A percentile compares a stretch with the other conserved stretches of the same genome.
These are phyloP conservation scores for Suillus plorans DNA, from an alignment of 768 basidiomycete genomes.

Conservation along the genomic window DNA sequence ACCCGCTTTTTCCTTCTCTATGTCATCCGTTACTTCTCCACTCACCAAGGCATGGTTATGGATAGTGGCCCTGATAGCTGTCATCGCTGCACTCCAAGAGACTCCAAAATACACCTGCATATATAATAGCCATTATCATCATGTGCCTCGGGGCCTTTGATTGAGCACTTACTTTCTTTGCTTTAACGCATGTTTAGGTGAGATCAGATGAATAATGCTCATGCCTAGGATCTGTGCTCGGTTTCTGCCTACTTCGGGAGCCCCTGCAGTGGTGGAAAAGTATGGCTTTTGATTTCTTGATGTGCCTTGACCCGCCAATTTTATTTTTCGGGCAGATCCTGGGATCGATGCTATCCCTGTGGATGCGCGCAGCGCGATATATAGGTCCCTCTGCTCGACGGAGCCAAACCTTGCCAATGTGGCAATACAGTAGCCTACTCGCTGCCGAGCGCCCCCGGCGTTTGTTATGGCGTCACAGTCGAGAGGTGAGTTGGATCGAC, in stretches of 20 bases:
- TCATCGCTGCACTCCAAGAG: no score
- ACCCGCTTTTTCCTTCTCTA: neutral
- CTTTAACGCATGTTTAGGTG: no score
- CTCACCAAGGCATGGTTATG: conserved; percentile 8
- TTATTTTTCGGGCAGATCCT: conserved; percentile 31
- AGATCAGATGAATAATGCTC: no score
- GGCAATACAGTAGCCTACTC: conserved; percentile 56
- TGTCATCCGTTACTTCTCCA: conserved; percentile 11
- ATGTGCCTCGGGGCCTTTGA: no score
- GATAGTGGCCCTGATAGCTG: conserved; percentile 15
- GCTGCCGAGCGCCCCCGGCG: conserved; percentile 12
- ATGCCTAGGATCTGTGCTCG: no score
- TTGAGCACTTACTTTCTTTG: no score
- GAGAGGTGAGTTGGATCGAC: no score
- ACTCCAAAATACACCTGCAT: no score
- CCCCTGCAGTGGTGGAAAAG: conserved; percentile 40
- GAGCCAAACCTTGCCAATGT: conserved; percentile 41
- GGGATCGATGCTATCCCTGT: conserved; percentile 36
- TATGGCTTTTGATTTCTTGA: conserved; percentile 31
- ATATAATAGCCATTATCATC: no score
- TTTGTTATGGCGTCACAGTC: no score
- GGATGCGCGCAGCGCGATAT: conserved; percentile 25
- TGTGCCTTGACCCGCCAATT: no score
- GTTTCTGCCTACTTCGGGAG: no score
- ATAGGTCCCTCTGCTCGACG: conserved; percentile 29